Evolutionary conservation across 2,329 filamentous ascomycete genomes (phyloP).

Genomic region (Colletotrichum gigasporum): DNA sequence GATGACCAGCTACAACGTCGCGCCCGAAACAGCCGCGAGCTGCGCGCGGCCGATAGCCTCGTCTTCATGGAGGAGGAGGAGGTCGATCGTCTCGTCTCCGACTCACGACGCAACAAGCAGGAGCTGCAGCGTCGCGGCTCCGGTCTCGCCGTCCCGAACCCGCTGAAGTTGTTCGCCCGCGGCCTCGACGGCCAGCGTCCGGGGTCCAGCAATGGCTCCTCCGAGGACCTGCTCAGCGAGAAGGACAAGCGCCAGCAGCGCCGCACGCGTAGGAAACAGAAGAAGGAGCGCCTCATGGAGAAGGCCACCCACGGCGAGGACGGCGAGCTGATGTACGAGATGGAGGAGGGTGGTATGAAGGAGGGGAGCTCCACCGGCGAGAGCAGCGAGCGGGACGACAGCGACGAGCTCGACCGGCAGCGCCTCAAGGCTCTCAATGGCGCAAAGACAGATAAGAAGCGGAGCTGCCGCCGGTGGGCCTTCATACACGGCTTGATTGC

Average conservation of each 20-base stretch:
- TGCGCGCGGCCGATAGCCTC: slow-evolving; percentile 74
- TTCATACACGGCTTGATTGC: slow-evolving; percentile 62
- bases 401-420: slow-evolving; percentile 66
- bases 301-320: slow-evolving; percentile 72
- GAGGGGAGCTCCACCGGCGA: slow-evolving; percentile 72
- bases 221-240: slow-evolving; percentile 59
- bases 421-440: slow-evolving; percentile 59
- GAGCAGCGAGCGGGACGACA: slow-evolving; percentile 68
- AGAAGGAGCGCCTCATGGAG: slow-evolving; percentile 61
- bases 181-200: slow-evolving; percentile 39
- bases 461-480: slow-evolving; percentile 63
- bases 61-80: slow-evolving; percentile 83
- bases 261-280: slow-evolving; percentile 60
- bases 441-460: slow-evolving; percentile 57
- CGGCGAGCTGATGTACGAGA: slow-evolving; percentile 85
- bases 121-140: slow-evolving; percentile 61
- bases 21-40: slow-evolving; percentile 74
- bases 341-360: slow-evolving; percentile 82
- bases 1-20: slow-evolving; percentile 75
- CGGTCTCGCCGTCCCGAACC: slow-evolving; percentile 59
- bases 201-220: slow-evolving; percentile 51
- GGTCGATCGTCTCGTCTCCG: slow-evolving; percentile 67
- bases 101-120: slow-evolving; percentile 57
- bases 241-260: slow-evolving; percentile 61
- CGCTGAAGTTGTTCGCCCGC: slow-evolving; percentile 55